Conservation (phyloP, 2,329 filamentous ascomycete species). For the Chlorencoelia australis region DNA sequence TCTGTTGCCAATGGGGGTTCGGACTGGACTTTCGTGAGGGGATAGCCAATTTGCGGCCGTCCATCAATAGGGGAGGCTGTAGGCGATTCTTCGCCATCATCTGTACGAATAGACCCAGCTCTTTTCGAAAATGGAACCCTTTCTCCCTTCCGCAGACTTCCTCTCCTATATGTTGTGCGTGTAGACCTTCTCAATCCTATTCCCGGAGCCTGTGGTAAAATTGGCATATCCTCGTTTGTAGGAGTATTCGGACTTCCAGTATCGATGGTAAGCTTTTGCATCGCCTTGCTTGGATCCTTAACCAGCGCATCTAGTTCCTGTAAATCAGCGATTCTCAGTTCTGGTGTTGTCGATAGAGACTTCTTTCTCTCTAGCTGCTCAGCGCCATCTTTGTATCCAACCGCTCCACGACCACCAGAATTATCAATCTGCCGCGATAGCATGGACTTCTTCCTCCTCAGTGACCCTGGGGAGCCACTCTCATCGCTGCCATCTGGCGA, state of each 20-base stretch:
- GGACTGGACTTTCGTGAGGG: constrained; percentile 54
- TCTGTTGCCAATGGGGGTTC: constrained; percentile 49
- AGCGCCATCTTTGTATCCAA: constrained; percentile 72
- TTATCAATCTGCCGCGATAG: constrained; percentile 84
- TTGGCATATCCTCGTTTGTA: constrained; percentile 65
- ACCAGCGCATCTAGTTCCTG: constrained; percentile 70
- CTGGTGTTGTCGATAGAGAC: constrained; percentile 46
- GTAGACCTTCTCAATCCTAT: constrained; percentile 82
- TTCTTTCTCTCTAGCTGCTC: constrained; percentile 67
- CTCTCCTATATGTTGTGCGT: constrained; percentile 79
- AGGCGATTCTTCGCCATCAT: constrained; percentile 43
- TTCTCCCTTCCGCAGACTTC: constrained; percentile 73
- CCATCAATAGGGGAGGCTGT: constrained; percentile 37
- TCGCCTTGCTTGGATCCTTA: constrained; percentile 63
- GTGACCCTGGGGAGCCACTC: constrained; percentile 44
- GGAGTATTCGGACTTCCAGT: constrained; percentile 27
- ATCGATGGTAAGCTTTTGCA: constrained; percentile 51
- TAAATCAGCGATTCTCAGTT: constrained; percentile 51
- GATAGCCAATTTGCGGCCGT: constrained; percentile 29
- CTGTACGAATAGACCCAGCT: constrained; percentile 47
- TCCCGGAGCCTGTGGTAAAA: constrained; percentile 67
- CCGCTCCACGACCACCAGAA: constrained; percentile 43
- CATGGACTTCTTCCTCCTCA: constrained; percentile 90
- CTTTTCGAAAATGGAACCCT: constrained; percentile 67
- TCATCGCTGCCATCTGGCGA: constrained; percentile 44